These are phyloP conservation scores for Boeremia exigua DNA, from an alignment of 2,329 filamentous ascomycete species.

Conservation along the genomic window DNA sequence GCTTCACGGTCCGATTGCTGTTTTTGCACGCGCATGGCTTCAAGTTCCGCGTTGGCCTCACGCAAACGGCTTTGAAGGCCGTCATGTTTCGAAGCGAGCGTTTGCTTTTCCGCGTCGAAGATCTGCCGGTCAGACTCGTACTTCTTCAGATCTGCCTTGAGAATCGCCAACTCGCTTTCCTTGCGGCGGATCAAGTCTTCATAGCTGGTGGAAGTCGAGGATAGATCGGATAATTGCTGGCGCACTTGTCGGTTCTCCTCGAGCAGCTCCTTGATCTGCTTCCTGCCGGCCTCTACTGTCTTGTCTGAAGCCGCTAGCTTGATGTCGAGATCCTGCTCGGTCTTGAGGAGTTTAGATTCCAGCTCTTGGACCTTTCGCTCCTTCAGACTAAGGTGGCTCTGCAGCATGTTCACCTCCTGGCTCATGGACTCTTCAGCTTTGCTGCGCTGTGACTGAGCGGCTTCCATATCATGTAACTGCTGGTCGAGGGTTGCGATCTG, in stretches of 20 bases:
- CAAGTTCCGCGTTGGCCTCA: conserved; percentile 85
- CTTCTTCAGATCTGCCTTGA: conserved; percentile 83
- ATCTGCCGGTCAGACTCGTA: conserved; percentile 79
- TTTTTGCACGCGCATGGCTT: conserved; percentile 84
- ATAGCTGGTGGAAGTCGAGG: conserved; percentile 90
- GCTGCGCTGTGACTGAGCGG: conserved; percentile 73
- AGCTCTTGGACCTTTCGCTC: conserved; percentile 89
- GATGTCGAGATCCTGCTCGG: conserved; percentile 87
- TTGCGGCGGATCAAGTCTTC: conserved; percentile 93
- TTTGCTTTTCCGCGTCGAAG: conserved; percentile 79
- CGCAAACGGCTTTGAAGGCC: conserved; percentile 76
- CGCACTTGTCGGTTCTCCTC: conserved; percentile 84
- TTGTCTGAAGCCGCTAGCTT: conserved; percentile 80
- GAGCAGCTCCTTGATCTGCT: conserved; percentile 75
- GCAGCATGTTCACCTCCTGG: conserved; percentile 87
- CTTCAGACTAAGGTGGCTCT: conserved; percentile 87
- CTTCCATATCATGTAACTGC: conserved; percentile 73
- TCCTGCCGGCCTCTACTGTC: conserved; percentile 75
- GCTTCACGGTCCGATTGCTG: conserved; percentile 86
- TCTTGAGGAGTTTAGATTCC: conserved; percentile 80
- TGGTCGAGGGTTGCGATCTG: conserved; percentile 73
- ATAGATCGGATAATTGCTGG: conserved; percentile 83
- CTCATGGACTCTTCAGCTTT: conserved; percentile 77
- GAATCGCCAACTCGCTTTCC: conserved; percentile 86
- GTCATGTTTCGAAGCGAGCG: conserved; percentile 77